Percentiles rank a stretch among this genome's conserved stretches.
Evolutionary conservation across 768 basidiomycete genomes (phyloP).

Genomic region (Phylloporus sp.): DNA sequence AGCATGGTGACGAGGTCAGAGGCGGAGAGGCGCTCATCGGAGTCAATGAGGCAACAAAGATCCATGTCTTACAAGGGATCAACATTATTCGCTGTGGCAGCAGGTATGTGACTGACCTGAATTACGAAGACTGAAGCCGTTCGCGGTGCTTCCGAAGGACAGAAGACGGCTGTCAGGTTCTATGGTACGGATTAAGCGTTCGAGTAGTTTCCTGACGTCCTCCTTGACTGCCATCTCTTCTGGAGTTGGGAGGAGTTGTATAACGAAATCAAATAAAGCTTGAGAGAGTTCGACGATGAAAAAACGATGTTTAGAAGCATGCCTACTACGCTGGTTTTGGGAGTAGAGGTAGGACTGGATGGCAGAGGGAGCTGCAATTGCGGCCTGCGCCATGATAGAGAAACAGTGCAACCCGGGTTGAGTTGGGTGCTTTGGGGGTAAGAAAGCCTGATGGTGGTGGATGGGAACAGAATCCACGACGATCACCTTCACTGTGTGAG

Average conservation of each 20-base stretch:
- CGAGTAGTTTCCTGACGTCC: slow-evolving; percentile 90
- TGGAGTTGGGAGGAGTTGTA: slow-evolving; percentile 83
- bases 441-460: slow-evolving; percentile 9
- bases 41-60: slow-evolving; percentile 93
- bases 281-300: slow-evolving; percentile 79
- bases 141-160: slow-evolving; percentile 95
- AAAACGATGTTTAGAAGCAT: slow-evolving; percentile 52
- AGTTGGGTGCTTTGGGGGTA: slow-evolving; percentile 4
- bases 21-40: slow-evolving; percentile 71
- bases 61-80: slow-evolving; percentile 79
- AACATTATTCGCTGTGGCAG: slow-evolving; percentile 2
- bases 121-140: slow-evolving; percentile 94
- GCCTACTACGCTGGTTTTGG: slow-evolving; percentile 35
- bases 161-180: slow-evolving; percentile 87
- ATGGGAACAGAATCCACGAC: slow-evolving; percentile 24
- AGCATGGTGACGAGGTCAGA: slow-evolving; percentile 92
- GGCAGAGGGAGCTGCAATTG: slow-evolving; percentile 16
- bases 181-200: slow-evolving; percentile 92
- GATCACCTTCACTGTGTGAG: slow-evolving; percentile 24
- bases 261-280: slow-evolving; percentile 89
- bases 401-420: slow-evolving; percentile 1
- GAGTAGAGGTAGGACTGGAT: slow-evolving; percentile 28
- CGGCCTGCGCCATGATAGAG: slow-evolving; percentile 28
- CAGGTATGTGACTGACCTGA: slow-evolving; percentile 55
- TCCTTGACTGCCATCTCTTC: slow-evolving; percentile 95